These are phyloP conservation scores for Hemileccinum rubropunctum DNA, from an alignment of 768 basidiomycete species.

Conservation along the genomic window DNA sequence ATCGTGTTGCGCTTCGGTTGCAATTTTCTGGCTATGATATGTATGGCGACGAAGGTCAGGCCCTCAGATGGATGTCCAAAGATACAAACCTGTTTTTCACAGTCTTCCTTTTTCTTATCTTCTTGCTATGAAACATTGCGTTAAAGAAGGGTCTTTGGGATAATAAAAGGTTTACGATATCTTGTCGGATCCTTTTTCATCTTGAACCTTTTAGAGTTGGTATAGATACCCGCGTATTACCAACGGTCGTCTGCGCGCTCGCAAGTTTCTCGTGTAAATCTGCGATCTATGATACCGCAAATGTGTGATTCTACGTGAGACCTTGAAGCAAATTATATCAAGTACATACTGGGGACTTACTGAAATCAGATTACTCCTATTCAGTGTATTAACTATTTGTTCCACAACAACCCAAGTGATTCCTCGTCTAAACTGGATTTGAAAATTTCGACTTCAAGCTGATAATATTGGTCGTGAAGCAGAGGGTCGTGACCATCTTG, in stretches of 20 bases:
- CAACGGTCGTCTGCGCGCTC: slow-evolving; percentile 61
- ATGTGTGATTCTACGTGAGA: slow-evolving; percentile 78
- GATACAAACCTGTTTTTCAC: slow-evolving; percentile 78
- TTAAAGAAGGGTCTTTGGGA: not conserved
- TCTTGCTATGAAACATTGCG: slow-evolving; percentile 35
- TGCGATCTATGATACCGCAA: slow-evolving; percentile 85
- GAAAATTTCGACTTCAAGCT: slow-evolving; percentile 92
- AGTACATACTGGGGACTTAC: slow-evolving; percentile 45
- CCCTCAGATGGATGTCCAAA: not conserved
- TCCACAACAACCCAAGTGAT: slow-evolving; percentile 89
- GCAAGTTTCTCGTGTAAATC: slow-evolving; percentile 90
- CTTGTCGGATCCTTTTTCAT: slow-evolving; percentile 43
- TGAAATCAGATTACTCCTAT: slow-evolving; percentile 88
- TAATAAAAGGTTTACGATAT: slow-evolving; percentile 24
- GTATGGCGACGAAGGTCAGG: not conserved
- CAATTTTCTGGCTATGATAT: slow-evolving; percentile 71
- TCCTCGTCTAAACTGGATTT: slow-evolving; percentile 87
- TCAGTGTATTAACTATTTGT: slow-evolving; percentile 98
- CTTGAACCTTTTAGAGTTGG: slow-evolving; percentile 53
- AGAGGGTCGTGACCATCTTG: too few species aligned
- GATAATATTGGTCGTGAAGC: slow-evolving; percentile 94
- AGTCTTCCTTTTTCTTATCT: slow-evolving; percentile 86
- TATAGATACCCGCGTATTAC: slow-evolving; percentile 54
- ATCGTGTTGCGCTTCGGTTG: slow-evolving; percentile 90
- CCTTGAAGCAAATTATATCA: not conserved